phyloP scores from a whole-genome alignment of 1,284 basidiomycete genomes.

The Cryptococcus depauperatus region DNA sequence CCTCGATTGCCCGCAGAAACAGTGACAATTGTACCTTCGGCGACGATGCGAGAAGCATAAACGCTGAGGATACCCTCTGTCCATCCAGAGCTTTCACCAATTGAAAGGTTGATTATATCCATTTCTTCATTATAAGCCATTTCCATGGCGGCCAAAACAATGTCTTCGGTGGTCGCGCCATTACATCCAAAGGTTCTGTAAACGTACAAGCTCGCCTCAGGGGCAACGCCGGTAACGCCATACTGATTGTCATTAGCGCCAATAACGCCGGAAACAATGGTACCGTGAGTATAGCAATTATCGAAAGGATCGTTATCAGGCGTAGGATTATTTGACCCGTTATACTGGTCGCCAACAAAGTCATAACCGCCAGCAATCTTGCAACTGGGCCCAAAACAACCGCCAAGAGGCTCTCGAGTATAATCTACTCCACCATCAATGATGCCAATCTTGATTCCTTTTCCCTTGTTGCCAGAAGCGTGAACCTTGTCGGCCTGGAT shows the following conservation, averaged over 20 bases:
- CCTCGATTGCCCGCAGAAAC: conserved; percentile 45
- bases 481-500: conserved; percentile 50
- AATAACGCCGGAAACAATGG: conserved; percentile 60
- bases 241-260: conserved; percentile 50
- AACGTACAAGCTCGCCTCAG: conserved; percentile 31
- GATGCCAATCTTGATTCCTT: conserved; percentile 53
- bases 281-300: conserved; percentile 51
- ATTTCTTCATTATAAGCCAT: conserved; percentile 49
- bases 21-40: conserved; percentile 50
- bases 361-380: conserved; percentile 48
- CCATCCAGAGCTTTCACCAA: conserved; percentile 56
- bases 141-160: conserved; percentile 44
- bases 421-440: conserved; percentile 53
- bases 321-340: conserved; percentile 36
- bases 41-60: conserved; percentile 53
- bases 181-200: conserved; percentile 46
- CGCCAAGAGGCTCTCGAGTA: conserved; percentile 57
- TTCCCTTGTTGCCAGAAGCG: conserved; percentile 49
- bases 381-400: conserved; percentile 55
- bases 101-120: conserved; percentile 57
- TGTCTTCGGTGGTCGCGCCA: conserved; percentile 42
- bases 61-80: conserved; percentile 51
- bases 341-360: conserved; percentile 43
- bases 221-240: conserved; percentile 45
- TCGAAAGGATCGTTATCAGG: conserved; percentile 44